Evolutionary conservation across 1,284 basidiomycete species (phyloP), one percentile per base, ranked within the genome.

Genomic region (Pseudozyma hubeiensis): DNA sequence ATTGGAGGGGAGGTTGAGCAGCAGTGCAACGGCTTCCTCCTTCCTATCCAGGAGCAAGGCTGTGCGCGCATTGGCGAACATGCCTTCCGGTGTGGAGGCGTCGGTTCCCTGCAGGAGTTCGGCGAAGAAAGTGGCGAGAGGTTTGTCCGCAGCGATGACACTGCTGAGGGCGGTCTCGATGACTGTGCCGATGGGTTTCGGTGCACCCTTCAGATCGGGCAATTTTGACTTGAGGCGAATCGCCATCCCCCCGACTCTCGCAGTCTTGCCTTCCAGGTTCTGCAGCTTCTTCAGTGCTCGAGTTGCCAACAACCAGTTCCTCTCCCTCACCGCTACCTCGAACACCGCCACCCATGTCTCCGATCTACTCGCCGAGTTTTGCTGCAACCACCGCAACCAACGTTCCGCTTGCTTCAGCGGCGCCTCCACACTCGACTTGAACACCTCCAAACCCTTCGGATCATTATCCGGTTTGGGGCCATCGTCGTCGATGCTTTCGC

Each of bases 321-420:
- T 89, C 82, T 91, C 87, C 53, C 93, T 87, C 19, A 92, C 85
- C 29, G 91, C 90, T 30, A 98, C 90, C 80, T 97, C 93, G 81
- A 93, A 97, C 2, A 88, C 87, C 0, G 88, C 87, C 45, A 90
- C 84, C 91, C 93, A 95, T 6, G 90, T 90, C 41, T 92, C 90
- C 8, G 92, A 84, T 53, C 89, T 87, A 1, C 87, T n/a, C 0
- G 70, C 33, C 5, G 80, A 76, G 16, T 82, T 85, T 3, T 85
- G 86, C 17, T 88, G 87, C 11, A 98, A 85, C 2, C 91, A 91
- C n/a, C 87, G 86, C 33, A 97, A 86, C 30, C 92, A 85, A 80
- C 91, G 92, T 55, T 89, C 87, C 0, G 94, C 94, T 14, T 89
- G 89, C 50, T 92, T 92, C 4, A 99, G 86, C 1, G 91, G 90